phyloP scores from a whole-genome alignment of 495 filamentous ascomycete genomes.

The Neurospora discreta region DNA sequence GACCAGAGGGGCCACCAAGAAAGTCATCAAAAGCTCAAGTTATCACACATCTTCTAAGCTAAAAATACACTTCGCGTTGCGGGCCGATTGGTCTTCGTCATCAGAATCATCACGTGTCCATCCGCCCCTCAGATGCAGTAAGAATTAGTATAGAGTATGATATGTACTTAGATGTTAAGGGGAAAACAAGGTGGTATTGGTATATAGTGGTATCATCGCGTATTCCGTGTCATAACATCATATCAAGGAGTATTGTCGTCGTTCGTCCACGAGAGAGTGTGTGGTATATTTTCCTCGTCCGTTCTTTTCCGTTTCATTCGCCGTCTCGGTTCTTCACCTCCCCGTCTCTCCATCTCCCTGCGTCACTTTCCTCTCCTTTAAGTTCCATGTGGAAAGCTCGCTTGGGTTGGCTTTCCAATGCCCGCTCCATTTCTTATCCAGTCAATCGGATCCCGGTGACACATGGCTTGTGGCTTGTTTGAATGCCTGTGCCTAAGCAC shows the following conservation, averaged over 20 bases:
- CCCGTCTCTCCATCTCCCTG: not conserved
- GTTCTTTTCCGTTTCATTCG: not conserved
- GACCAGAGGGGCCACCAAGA: not conserved
- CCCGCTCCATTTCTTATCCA: not conserved
- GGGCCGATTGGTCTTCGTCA: not conserved
- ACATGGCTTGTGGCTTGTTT: not conserved
- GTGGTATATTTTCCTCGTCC: not conserved
- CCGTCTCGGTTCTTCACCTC: too few relatives aligned
- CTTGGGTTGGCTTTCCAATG: not conserved
- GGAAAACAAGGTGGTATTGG: not conserved
- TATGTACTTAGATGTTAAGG: not conserved
- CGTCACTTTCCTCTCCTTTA: not conserved
- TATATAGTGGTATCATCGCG: not conserved
- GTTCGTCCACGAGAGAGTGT: not conserved
- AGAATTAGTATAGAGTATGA: not conserved
- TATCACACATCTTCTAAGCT: not conserved
- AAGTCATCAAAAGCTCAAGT: not conserved
- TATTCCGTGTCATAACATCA: not conserved
- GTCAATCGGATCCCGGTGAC: not conserved
- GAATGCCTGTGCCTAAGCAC: not conserved
- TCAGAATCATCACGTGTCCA: not conserved
- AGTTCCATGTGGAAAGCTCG: not conserved
- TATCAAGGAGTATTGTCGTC: not conserved
- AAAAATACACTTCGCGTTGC: not conserved
- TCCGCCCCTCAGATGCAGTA: not conserved